Conservation (phyloP, 2,329 filamentous ascomycete genomes). For the Chaetothyriales sp. region DNA sequence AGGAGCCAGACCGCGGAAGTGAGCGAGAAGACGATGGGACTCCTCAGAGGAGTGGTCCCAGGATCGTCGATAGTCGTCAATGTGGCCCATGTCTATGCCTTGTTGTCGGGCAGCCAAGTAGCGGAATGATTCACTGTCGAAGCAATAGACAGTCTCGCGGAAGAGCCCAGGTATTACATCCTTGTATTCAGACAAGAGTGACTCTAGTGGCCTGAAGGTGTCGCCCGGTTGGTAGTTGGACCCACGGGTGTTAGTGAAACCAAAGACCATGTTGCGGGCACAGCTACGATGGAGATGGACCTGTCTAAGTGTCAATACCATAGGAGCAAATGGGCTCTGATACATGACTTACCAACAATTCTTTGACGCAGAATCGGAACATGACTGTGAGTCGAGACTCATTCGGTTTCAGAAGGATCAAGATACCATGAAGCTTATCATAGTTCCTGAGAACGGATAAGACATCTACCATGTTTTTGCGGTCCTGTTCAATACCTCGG, state of each 20-base stretch:
- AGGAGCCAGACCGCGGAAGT: conserved; percentile 20
- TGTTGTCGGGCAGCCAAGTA: conserved; percentile 28
- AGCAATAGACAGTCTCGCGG: conserved; percentile 28
- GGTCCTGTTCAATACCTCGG: conserved; percentile 26
- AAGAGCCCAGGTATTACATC: conserved; percentile 22
- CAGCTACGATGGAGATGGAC: conserved; percentile 27
- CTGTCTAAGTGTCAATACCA: background rate
- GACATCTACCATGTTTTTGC: conserved; percentile 30
- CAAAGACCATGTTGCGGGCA: conserved; percentile 29
- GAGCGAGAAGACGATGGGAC: conserved; percentile 21
- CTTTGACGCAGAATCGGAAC: conserved; percentile 30
- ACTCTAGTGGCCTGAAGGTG: conserved; percentile 25
- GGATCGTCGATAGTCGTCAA: conserved; percentile 24
- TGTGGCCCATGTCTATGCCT: conserved; percentile 21
- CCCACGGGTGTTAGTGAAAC: conserved; percentile 32
- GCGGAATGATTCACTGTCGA: conserved; percentile 34
- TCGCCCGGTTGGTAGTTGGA: conserved; percentile 32
- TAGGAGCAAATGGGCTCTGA: conserved; percentile 5
- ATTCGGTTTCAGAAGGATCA: conserved; percentile 33
- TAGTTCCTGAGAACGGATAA: conserved; percentile 24
- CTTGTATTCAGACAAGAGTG: conserved; percentile 21
- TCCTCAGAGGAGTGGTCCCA: conserved; percentile 27
- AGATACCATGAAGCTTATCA: conserved; percentile 28
- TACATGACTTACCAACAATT: conserved; percentile 22
- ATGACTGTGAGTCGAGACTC: conserved; percentile 25